Base-by-base conservation (phyloP, 2,329 filamentous ascomycete species). In the Fusarium hainanense region DNA sequence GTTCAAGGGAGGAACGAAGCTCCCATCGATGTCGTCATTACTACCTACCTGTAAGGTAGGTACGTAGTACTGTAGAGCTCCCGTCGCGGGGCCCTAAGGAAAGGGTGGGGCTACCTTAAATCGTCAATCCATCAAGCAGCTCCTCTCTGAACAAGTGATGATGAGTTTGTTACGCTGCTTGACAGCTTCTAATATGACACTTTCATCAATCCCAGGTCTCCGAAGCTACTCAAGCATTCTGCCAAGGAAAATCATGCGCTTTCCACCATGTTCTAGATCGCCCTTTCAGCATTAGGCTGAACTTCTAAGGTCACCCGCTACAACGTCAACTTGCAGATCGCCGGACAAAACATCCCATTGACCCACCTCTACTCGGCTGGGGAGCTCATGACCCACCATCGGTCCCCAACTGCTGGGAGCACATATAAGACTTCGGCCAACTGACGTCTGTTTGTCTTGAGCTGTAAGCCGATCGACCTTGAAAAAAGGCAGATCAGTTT, bases 21-120 rank as follows among this genome's bases (percentile, higher is more conserved):
- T 69, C 49, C 16, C 46, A 47, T 71, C 68, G 46, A 71, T 72
- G 70, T 73, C 70, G 70, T 72, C 70, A 72, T 72, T 28, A 65
- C 57, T 37, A 49, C 18, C 18, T n/a, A 23, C 21, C 21, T 23
- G 21, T 23, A 23, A 23, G 21, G 6, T n/a, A 37, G 14, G 30
- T 34, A 34, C 32, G 32, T 37, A 37, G 32, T 18, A 37, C 16
- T 37, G 32, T n/a, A 37, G 32, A 30, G 50, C 30, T 54, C 40
- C 25, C 42, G 49, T 54, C 40, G 30, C 42, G 49, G 42, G 48
- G 49, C 47, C 47, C 28, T 59, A 63, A 49, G 52, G 37, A 49
- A 52, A 49, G 46, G 42, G 64, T 58, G 64, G 69, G 67, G 56
- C 68, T 32, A 51, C 50, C 44, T 54, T 52, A 50, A 54, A 57